These are phyloP conservation scores for Pachyrhizus erosus DNA, from an alignment of 306 rosid species.

Conservation along the genomic window DNA sequence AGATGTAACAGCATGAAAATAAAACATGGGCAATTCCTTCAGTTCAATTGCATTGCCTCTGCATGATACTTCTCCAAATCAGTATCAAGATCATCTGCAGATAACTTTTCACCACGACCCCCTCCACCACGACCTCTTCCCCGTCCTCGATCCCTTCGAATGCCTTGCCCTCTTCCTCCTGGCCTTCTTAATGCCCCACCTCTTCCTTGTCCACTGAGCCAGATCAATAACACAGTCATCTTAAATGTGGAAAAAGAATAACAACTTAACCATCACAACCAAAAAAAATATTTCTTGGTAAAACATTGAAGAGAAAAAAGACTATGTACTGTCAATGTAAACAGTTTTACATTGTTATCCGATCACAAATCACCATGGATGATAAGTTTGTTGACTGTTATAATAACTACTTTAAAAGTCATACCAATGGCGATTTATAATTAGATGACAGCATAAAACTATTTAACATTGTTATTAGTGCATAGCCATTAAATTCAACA, in stretches of 20 bases:
- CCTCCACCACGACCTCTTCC: constrained; percentile 65
- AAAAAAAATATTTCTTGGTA: not conserved
- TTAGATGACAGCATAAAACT: too few relatives aligned
- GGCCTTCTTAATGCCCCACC: constrained; percentile 62
- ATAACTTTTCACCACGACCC: constrained; percentile 72
- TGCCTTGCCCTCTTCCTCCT: constrained; percentile 60
- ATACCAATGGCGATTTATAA: too few relatives aligned
- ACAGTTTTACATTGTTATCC: too few relatives aligned
- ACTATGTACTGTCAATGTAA: too few relatives aligned
- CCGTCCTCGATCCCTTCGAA: constrained; percentile 59
- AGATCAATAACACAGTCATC: constrained; percentile 37
- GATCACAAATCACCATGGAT: too few relatives aligned
- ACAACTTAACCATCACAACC: not conserved
- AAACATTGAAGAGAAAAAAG: too few relatives aligned
- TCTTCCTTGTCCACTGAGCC: constrained; percentile 72
- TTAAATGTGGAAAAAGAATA: not conserved
- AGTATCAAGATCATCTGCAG: constrained; percentile 96
- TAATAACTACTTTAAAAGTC: too few relatives aligned
- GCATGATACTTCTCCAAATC: constrained; percentile 96
- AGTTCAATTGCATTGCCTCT: constrained; percentile 78
- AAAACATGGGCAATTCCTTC: constrained; percentile 48
- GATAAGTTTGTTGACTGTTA: too few relatives aligned
- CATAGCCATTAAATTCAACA: too few relatives aligned
- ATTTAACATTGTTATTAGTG: too few relatives aligned
- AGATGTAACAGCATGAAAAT: constrained; percentile 55